Conservation (phyloP, 2,329 filamentous ascomycete species). For the Gliomastix tumulicola region DNA sequence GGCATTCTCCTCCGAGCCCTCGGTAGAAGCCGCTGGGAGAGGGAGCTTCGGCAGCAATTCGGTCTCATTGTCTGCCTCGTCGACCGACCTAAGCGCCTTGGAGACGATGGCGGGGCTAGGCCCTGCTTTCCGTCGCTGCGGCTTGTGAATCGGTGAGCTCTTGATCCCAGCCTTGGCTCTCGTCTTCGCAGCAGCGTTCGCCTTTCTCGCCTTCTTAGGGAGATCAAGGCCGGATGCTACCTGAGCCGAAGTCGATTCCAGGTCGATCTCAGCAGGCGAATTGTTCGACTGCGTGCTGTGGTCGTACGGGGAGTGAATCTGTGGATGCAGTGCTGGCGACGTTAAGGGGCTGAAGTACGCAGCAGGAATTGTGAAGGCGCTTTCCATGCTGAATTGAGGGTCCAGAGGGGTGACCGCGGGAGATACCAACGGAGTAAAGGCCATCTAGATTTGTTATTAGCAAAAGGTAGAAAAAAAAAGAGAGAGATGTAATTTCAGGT, state of each 20-base stretch:
- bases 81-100: slow-evolving; percentile 47
- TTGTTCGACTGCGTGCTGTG: slow-evolving; percentile 36
- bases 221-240: slow-evolving; percentile 36
- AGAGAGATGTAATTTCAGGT: too few relatives aligned
- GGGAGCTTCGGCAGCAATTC: slow-evolving; percentile 18
- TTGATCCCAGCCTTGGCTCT: slow-evolving; percentile 48
- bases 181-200: slow-evolving; percentile 40
- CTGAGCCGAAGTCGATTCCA: slow-evolving; percentile 32
- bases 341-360: slow-evolving; percentile 80
- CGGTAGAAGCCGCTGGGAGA: slow-evolving; percentile 32
- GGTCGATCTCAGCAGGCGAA: slow-evolving; percentile 52
- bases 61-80: slow-evolving; percentile 23
- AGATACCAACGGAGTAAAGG: slow-evolving; percentile 75
- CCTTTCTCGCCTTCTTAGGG: slow-evolving; percentile 46
- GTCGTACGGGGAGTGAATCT: slow-evolving; percentile 48
- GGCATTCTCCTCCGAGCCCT: slow-evolving; percentile 56
- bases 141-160: slow-evolving; percentile 68
- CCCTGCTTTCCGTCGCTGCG: slow-evolving; percentile 46
- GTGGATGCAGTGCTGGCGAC: slow-evolving; percentile 71
- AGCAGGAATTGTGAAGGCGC: slow-evolving; percentile 54
- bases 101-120: slow-evolving; percentile 49
- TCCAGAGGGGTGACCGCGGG: slow-evolving; percentile 80
- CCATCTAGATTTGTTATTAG: slow-evolving; percentile 50
- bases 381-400: slow-evolving; percentile 56
- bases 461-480: too few relatives aligned